A percentile compares a stretch with the other conserved stretches of the same genome.
phyloP scores from a whole-genome alignment of 73 alveolate genomes.

The Tetrahymena malaccensis region DNA sequence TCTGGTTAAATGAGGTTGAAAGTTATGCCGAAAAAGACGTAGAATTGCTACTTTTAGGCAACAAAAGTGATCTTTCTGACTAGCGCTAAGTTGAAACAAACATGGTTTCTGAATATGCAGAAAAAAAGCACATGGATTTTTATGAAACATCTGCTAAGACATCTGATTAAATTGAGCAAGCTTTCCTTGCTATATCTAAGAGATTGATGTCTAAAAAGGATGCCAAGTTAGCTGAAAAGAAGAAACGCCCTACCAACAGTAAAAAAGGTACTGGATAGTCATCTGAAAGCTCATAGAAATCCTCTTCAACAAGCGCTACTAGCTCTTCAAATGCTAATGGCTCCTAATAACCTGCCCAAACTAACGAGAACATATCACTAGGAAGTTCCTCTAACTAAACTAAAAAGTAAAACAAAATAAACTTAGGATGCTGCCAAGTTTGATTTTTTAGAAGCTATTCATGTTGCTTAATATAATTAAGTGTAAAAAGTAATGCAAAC shows the following conservation, averaged over 20 bases:
- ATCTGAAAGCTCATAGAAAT: not conserved
- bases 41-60: constrained; percentile 25
- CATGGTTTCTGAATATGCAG: constrained; percentile 20
- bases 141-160: constrained; percentile 36
- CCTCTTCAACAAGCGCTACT: not conserved
- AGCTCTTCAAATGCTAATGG: not conserved
- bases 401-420: not conserved
- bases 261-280: not conserved
- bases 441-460: not conserved
- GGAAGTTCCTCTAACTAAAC: not conserved
- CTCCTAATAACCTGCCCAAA: not conserved
- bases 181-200: constrained; percentile 21
- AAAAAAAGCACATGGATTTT: constrained; percentile 26
- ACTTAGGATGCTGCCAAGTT: not conserved
- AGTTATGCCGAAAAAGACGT: constrained; percentile 38
- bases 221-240: constrained; percentile 4
- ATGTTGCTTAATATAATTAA: not conserved
- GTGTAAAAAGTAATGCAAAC: not conserved
- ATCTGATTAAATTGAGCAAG: constrained; percentile 22
- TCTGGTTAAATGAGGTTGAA: constrained; percentile 39
- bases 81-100: constrained; percentile 22
- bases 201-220: constrained; percentile 41
- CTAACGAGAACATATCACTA: not conserved
- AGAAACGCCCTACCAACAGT: not conserved
- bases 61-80: constrained; percentile 30